These are phyloP conservation scores for Amaranthus palmeri DNA, from an alignment of 148 eudicot genomes.

Conservation along the genomic window DNA sequence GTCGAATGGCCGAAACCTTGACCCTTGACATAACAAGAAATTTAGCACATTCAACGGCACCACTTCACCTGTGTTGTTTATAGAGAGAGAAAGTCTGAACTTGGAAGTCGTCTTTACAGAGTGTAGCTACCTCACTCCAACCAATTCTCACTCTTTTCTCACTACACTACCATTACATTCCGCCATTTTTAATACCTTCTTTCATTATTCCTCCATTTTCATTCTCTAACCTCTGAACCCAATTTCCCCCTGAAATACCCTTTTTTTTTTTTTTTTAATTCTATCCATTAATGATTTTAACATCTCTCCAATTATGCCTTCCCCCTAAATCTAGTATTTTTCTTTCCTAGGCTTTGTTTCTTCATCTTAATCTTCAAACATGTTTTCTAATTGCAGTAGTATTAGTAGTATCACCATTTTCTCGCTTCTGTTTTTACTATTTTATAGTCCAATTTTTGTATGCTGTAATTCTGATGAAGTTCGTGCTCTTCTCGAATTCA, in stretches of 20 bases:
- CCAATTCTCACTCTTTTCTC: background rate
- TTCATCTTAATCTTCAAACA: background rate
- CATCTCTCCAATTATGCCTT: background rate
- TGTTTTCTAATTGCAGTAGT: conserved; percentile 11
- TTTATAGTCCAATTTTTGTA: conserved; percentile 3
- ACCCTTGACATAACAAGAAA: conserved; percentile 1
- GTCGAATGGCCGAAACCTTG: no score
- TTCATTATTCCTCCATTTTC: conserved; percentile 1
- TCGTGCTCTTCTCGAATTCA: conserved; percentile 74
- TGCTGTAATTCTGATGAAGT: conserved; percentile 42
- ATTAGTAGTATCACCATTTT: background rate
- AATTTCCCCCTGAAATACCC: background rate
- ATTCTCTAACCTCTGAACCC: background rate
- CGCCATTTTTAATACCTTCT: background rate
- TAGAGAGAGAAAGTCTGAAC: background rate
- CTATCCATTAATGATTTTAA: background rate
- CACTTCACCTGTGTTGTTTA: background rate
- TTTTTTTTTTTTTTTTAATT: background rate
- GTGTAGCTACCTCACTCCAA: conserved; percentile 6
- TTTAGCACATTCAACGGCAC: conserved; percentile 13
- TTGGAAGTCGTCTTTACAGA: background rate
- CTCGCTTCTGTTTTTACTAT: conserved; percentile 21
- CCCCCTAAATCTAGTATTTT: background rate
- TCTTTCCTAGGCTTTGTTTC: conserved; percentile 13
- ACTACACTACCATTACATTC: background rate